Conservation (phyloP, 148 eudicot genomes). For the Rhododendron vialii region DNA sequence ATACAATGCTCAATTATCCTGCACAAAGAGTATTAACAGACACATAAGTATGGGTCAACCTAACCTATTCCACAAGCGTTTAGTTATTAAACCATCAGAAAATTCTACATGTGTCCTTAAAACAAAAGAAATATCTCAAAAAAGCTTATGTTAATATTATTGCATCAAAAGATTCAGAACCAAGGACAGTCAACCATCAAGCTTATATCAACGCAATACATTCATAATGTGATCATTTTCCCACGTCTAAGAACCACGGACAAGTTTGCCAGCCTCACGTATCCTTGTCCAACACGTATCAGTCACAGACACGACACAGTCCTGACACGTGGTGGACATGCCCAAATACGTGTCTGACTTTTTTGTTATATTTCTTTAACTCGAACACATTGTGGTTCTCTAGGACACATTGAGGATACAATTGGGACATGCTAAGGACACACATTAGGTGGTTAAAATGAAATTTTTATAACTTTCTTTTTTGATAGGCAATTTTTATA, state of each 20-base stretch:
- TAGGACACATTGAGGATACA: background rate
- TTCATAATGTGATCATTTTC: background rate
- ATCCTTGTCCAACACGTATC: background rate
- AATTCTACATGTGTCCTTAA: background rate
- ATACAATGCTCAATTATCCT: slow-evolving; percentile 90
- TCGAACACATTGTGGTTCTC: background rate
- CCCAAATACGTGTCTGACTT: background rate
- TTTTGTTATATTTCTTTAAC: background rate
- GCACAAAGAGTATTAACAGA: slow-evolving; percentile 12
- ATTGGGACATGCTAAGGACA: background rate
- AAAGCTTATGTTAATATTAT: background rate
- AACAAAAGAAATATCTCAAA: background rate
- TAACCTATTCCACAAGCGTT: background rate
- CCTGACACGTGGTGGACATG: background rate
- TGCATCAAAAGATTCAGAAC: background rate
- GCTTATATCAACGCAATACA: background rate
- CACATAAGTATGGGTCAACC: background rate
- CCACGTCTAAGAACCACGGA: background rate
- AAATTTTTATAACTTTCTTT: background rate
- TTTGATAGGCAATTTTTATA: too few species aligned
- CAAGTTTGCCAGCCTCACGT: background rate
- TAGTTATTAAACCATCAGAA: background rate
- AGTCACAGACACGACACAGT: background rate
- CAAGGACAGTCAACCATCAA: background rate
- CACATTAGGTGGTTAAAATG: background rate